Evolutionary conservation across 192 early-diverging fungal genomes (phyloP), one percentile per base, ranked within the genome.

Genomic region (Coemansia sp.): DNA sequence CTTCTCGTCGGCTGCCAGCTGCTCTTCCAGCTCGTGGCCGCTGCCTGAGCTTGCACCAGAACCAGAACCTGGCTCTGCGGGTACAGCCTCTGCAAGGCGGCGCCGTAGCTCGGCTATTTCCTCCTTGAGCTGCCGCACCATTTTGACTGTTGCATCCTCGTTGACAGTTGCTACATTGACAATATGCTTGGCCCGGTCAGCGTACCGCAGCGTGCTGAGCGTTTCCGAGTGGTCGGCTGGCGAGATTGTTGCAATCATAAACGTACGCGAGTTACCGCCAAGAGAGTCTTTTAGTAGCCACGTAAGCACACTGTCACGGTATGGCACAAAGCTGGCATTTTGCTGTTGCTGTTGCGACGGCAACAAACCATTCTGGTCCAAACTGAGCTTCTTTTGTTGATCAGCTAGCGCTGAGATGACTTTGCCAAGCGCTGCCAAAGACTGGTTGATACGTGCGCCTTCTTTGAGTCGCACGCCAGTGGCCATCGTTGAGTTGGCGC

Each of bases 361-460:
- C 5, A 3, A 60, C 5, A 0, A 25, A n/a, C 15, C 23, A n/a
- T 23, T 14, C 21, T 48, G 84, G 83, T 41, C 69, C 79, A 3
- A 65, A 70, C 60, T 65, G 11, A 61, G 25, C 24, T 69, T 72
- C 21, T 55, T 55, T 55, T 85, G 85, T 45, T 85, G 85, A 57
- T 90, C 93, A 17, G 93, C 92, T 37, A 97, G 76, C 19, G 89
- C 90, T 4, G 92, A 91, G 35, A 97, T 97, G 41, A 97, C 95
- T 67, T 97, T 97, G 5, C 95, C 95, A 29, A 97, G 79, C 0
- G 93, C 90, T 0, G 93, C 93, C 24, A 98, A 74, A 10, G 91
- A 93, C 67, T 92, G 91, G 80, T 98, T 98, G 83, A 98, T 98
- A 50, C 93, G 94, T 11, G 92, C 92, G 23, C 94, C 95, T 79